Evolutionary conservation across 1,284 basidiomycete genomes (phyloP), one percentile per base, ranked within the genome.

Genomic region (Cystobasidiaceae sp.): DNA sequence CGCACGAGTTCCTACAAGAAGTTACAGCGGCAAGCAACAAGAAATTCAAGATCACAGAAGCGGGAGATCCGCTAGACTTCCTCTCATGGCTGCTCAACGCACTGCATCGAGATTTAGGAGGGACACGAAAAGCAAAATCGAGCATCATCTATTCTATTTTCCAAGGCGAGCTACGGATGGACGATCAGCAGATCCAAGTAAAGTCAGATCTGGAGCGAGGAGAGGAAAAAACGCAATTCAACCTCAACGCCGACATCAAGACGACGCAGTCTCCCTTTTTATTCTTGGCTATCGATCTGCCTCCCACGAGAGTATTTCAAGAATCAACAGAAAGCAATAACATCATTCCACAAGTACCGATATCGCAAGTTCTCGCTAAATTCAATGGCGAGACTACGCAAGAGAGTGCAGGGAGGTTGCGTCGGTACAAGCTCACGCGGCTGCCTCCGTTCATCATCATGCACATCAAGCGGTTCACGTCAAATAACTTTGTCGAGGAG

Each of bases 1-100:
- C 96, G 8, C 96, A 98, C 78, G 96, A 99, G 77, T 93, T 98
- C 75, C 78, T 97, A 68, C 96, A 99, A 78, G 94, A 98, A 79
- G 93, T 98, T 49, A 86, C 88, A 68, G 84, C 89, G 69, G 86
- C 87, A 33, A 93, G 89, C 73, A 83, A 81, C 32, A 90, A 92
- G 15, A 91, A 90, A 77, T 98, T 93, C 78, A 86, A 87, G 71
- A 83, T 96, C 69, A 93, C 93, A 71, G 84, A 90, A 74, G 90
- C 93, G 78, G 91, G 92, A 1, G 96, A 99, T 78, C 96, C 96
- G 4, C 85, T 93, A 4, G 96, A 97, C 74, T 98, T 98, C 74
- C 78, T 98, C 33, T 87, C 92, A 23, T 99, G 96, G 96, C 78
- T 99, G 69, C 81, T 99, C 64, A 97, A 98, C 77, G 85, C 84